Evolutionary conservation across 2,329 filamentous ascomycete genomes (phyloP).

Genomic region (Amauroascus niger): DNA sequence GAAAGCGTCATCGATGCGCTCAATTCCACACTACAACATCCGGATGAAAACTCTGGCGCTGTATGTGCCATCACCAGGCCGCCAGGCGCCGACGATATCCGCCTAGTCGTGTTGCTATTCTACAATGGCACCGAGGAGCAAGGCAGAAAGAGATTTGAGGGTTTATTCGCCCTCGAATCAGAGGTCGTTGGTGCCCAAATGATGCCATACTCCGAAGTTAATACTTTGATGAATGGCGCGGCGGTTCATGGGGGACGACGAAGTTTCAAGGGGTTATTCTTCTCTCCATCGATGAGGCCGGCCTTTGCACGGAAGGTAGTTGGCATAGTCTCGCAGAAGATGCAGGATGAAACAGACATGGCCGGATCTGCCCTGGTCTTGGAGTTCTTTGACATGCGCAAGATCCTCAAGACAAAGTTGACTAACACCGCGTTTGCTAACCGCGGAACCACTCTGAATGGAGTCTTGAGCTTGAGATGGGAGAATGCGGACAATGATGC

Average conservation of each 20-base stretch:
- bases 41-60: slow-evolving; percentile 19
- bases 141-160: slow-evolving; percentile 27
- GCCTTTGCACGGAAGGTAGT: slow-evolving; percentile 24
- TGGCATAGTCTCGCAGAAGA: slow-evolving; percentile 22
- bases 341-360: slow-evolving; percentile 21
- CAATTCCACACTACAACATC: slow-evolving; percentile 19
- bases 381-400: slow-evolving; percentile 33
- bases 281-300: slow-evolving; percentile 30
- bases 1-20: slow-evolving; percentile 22
- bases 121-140: slow-evolving; percentile 30
- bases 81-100: slow-evolving; percentile 20
- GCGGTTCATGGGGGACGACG: slow-evolving; percentile 27
- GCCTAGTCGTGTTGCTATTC: slow-evolving; percentile 22
- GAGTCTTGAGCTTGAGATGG: slow-evolving; percentile 32
- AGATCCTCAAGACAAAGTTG: slow-evolving; percentile 25
- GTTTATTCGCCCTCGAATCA: slow-evolving; percentile 29
- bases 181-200: slow-evolving; percentile 26
- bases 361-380: slow-evolving; percentile 26
- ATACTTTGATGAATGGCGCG: slow-evolving; percentile 26
- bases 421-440: slow-evolving; percentile 36
- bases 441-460: slow-evolving; percentile 35
- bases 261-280: slow-evolving; percentile 32
- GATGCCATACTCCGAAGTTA: slow-evolving; percentile 33
- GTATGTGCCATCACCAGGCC: slow-evolving; percentile 20
- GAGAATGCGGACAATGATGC: slow-evolving; percentile 27